These are phyloP conservation scores for Cyclospora cayetanensis DNA, from an alignment of 169 alveolate genomes.

Conservation along the genomic window DNA sequence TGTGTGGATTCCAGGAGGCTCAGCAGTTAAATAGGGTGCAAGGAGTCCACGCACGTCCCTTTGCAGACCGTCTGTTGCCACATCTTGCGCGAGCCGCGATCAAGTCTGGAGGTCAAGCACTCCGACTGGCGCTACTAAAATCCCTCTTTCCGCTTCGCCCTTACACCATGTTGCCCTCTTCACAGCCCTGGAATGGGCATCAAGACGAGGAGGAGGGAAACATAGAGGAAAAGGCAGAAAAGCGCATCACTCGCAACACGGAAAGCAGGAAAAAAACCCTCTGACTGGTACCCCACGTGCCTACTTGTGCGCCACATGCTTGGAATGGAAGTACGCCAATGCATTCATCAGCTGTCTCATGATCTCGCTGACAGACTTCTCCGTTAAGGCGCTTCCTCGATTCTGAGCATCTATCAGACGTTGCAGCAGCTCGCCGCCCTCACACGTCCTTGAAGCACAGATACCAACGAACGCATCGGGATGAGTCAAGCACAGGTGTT, in stretches of 20 bases:
- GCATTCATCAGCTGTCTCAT: constrained; percentile 95
- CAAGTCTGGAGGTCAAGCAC: too few species aligned
- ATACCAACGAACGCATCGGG: too few species aligned
- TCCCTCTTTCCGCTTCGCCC: too few species aligned
- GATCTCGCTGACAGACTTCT: constrained; percentile 73
- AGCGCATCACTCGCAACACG: not conserved
- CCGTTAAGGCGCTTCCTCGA: constrained; percentile 46
- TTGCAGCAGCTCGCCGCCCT: constrained; percentile 96
- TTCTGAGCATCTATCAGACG: constrained; percentile 83
- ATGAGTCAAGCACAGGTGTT: too few species aligned
- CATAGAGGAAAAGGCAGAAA: not conserved
- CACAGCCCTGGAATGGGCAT: too few species aligned
- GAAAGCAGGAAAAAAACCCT: not conserved
- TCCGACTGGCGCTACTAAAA: too few species aligned
- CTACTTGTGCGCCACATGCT: constrained; percentile 89
- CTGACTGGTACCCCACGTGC: not conserved
- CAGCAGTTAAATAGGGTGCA: too few species aligned
- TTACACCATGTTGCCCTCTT: too few species aligned
- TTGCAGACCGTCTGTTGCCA: too few species aligned
- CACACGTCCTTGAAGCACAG: constrained; percentile 84
- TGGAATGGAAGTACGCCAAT: constrained; percentile 92
- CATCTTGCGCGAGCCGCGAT: too few species aligned
- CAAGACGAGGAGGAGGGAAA: not conserved
- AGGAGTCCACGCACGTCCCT: too few species aligned
- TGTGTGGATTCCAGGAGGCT: not conserved